Conservation (phyloP, 345 rosid genomes). For the Salix arbutifolia region DNA sequence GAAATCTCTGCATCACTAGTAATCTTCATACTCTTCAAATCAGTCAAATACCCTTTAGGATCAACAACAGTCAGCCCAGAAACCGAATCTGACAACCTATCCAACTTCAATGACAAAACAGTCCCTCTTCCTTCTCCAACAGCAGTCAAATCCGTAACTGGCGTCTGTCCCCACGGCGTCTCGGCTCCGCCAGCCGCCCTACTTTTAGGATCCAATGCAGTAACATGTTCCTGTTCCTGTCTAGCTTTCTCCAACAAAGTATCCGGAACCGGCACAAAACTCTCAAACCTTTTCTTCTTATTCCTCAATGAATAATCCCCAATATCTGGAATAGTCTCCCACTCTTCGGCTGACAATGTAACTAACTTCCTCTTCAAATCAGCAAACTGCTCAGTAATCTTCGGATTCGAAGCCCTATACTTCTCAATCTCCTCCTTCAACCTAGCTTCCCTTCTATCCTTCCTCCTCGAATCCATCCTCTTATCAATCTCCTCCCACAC, state of each 20-base stretch:
- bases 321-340: conserved; percentile 90
- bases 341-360: conserved; percentile 61
- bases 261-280: conserved; percentile 85
- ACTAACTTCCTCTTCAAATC: conserved; percentile 85
- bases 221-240: conserved; percentile 89
- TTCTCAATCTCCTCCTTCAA: conserved; percentile 85
- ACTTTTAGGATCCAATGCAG: conserved; percentile 92
- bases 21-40: conserved; percentile 88
- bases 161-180: conserved; percentile 87
- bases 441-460: conserved; percentile 79
- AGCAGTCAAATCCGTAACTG: conserved; percentile 83
- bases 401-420: conserved; percentile 85
- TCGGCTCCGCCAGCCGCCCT: conserved; percentile 72
- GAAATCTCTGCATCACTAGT: conserved; percentile 94
- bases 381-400: conserved; percentile 86
- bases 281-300: conserved; percentile 89
- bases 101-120: conserved; percentile 79
- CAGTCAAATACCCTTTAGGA: conserved; percentile 88
- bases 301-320: conserved; percentile 83
- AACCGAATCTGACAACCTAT: conserved; percentile 81
- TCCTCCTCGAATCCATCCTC: conserved; percentile 89
- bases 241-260: conserved; percentile 90
- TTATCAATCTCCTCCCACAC: conserved; percentile 87
- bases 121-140: conserved; percentile 98
- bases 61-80: conserved; percentile 88